Conservation (phyloP, 306 rosid genomes). For the Prunus dulcis region DNA sequence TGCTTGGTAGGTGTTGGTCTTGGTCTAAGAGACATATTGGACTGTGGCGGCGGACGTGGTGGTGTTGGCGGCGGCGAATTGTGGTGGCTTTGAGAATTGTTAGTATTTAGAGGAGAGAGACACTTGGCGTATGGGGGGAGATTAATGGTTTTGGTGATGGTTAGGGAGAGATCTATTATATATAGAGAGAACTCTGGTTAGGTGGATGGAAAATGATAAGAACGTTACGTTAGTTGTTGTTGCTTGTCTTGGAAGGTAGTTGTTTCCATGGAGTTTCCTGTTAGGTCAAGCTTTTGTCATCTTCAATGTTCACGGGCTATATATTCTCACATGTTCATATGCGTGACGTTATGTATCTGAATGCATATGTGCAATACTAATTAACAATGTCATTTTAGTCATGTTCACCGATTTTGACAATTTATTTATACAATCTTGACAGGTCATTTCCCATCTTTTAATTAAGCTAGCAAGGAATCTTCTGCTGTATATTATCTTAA, state of each 20-base stretch:
- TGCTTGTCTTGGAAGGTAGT: constrained; percentile 12
- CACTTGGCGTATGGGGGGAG: background rate
- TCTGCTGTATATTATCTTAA: background rate
- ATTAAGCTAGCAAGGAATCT: background rate
- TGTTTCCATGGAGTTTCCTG: constrained; percentile 25
- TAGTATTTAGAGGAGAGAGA: background rate
- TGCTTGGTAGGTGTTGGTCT: background rate
- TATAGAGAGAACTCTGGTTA: background rate
- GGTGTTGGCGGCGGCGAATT: background rate
- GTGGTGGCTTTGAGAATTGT: background rate
- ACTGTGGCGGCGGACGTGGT: background rate
- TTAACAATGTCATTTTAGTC: background rate
- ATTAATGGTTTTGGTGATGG: background rate
- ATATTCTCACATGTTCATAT: background rate
- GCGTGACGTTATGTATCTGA: constrained; percentile 8
- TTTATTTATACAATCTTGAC: background rate
- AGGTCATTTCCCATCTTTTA: background rate
- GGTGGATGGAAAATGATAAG: background rate
- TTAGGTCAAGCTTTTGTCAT: constrained; percentile 13
- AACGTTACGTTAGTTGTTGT: background rate
- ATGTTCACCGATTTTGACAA: constrained; percentile 3
- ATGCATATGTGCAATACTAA: background rate
- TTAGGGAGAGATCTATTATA: background rate
- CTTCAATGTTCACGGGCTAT: background rate
- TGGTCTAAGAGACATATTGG: background rate